Percentiles rank a stretch among this genome's conserved stretches.
Conservation (phyloP, 257 asterid species). For the Avicennia marina region DNA sequence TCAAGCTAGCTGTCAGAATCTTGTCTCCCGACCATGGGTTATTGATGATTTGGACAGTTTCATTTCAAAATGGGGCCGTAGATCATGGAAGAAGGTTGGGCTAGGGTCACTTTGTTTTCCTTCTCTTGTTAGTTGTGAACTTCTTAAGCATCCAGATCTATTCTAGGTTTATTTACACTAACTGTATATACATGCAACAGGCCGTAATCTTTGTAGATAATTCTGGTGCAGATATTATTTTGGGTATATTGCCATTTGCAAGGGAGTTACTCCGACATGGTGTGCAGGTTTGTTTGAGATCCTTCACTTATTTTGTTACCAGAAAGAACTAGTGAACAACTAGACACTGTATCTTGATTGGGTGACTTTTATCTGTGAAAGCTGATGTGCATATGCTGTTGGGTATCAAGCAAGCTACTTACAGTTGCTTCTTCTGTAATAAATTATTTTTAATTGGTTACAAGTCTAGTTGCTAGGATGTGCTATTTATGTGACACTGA, state of each 20-base stretch:
- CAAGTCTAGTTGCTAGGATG: slow-evolving; percentile 9
- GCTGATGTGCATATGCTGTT: slow-evolving; percentile 1
- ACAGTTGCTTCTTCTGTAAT: not conserved
- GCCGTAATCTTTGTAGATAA: slow-evolving; percentile 89
- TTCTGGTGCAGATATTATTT: slow-evolving; percentile 92
- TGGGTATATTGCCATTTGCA: slow-evolving; percentile 93
- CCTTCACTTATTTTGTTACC: slow-evolving; percentile 12
- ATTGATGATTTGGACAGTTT: slow-evolving; percentile 87
- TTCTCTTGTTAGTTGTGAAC: slow-evolving; percentile 1
- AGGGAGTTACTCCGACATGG: slow-evolving; percentile 88
- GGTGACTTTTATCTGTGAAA: not conserved
- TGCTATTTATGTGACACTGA: slow-evolving; percentile 3
- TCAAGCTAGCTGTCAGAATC: slow-evolving; percentile 92
- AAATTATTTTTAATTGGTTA: not conserved
- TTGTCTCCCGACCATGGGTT: slow-evolving; percentile 97
- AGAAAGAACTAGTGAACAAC: not conserved
- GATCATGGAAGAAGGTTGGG: slow-evolving; percentile 69
- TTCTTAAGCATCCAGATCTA: slow-evolving; percentile 2
- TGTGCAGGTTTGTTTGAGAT: slow-evolving; percentile 56
- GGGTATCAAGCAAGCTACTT: slow-evolving; percentile 11
- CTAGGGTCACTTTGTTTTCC: not conserved
- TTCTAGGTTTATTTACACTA: slow-evolving; percentile 10
- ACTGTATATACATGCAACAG: slow-evolving; percentile 37
- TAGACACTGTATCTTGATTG: slow-evolving; percentile 8
- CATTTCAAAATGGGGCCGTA: slow-evolving; percentile 59